Evolutionary conservation across 164 flowering plant genomes (phyloP).

Genomic region (Pachysandra terminalis): DNA sequence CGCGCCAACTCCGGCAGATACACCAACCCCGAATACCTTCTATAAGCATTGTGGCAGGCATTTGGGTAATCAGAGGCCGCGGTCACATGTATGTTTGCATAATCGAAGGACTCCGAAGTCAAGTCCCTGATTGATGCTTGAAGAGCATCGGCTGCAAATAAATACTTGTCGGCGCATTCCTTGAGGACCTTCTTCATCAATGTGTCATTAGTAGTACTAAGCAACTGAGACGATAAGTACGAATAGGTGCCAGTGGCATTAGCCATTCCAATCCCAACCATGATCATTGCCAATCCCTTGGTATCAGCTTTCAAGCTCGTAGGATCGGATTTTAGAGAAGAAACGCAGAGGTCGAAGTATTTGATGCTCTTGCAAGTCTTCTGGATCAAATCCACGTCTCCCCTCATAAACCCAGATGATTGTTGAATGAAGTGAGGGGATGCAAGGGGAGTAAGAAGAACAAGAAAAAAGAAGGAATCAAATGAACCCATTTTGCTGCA

Average conservation of each 20-base stretch:
- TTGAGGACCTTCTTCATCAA: constrained; percentile 33
- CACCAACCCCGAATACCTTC: constrained; percentile 34
- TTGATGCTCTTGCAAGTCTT: constrained; percentile 58
- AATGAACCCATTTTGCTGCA: constrained; percentile 20
- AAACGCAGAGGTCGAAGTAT: constrained; percentile 52
- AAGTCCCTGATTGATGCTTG: constrained; percentile 40
- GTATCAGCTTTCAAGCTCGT: constrained; percentile 47
- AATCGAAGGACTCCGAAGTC: constrained; percentile 43
- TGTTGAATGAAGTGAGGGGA: constrained; percentile 5
- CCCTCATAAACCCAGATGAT: constrained; percentile 9
- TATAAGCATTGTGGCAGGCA: constrained; percentile 56
- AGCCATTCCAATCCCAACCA: constrained; percentile 39
- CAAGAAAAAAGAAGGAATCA: constrained; percentile 13
- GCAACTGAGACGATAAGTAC: constrained; percentile 37
- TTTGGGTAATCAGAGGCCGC: constrained; percentile 75
- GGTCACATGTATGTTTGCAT: constrained; percentile 51
- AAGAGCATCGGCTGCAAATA: constrained; percentile 42
- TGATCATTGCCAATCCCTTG: constrained; percentile 51
- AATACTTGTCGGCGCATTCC: constrained; percentile 59
- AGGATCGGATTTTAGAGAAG: constrained; percentile 54
- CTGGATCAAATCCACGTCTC: constrained; percentile 30
- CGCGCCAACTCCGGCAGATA: constrained; percentile 53
- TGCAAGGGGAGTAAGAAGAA: constrained; percentile 17
- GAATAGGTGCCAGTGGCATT: constrained; percentile 50
- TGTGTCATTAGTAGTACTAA: constrained; percentile 22